phyloP scores from a whole-genome alignment of 148 eudicot genomes.

The Cornus kousa region DNA sequence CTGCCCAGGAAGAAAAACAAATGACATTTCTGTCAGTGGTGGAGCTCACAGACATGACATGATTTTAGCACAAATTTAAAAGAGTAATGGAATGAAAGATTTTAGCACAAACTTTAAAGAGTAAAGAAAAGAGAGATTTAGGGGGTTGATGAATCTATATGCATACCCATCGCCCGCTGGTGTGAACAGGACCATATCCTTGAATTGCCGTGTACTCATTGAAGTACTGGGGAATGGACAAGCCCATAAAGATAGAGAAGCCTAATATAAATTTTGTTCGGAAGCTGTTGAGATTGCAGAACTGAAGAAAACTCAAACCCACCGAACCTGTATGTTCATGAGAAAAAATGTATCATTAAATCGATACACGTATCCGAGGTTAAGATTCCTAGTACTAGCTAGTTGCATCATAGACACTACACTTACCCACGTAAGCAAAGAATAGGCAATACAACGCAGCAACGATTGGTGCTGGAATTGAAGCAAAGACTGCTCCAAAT shows the following conservation, averaged over 20 bases:
- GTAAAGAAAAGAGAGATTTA: neutral
- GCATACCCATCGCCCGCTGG: conserved; percentile 83
- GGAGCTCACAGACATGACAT: neutral
- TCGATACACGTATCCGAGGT: neutral
- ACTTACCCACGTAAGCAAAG: conserved; percentile 92
- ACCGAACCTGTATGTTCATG: conserved; percentile 53
- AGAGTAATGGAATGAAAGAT: neutral
- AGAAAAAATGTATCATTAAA: neutral
- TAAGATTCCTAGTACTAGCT: neutral
- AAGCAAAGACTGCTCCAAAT: conserved; percentile 89
- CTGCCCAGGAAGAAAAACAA: conserved; percentile 34
- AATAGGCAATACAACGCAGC: conserved; percentile 92
- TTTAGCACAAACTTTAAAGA: neutral
- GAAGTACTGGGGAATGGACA: conserved; percentile 87
- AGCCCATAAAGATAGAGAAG: conserved; percentile 80
- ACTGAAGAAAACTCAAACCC: conserved; percentile 88
- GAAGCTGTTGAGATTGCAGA: conserved; percentile 94
- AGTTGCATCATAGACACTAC: conserved; percentile 15
- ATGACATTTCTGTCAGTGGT: neutral
- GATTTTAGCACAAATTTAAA: neutral
- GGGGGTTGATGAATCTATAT: neutral
- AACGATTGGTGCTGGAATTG: conserved; percentile 85
- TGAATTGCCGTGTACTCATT: conserved; percentile 68
- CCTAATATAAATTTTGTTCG: conserved; percentile 86
- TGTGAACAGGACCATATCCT: conserved; percentile 80